phyloP scores from a whole-genome alignment of 2,329 filamentous ascomycete genomes.

The Aspergillus viridinutans region DNA sequence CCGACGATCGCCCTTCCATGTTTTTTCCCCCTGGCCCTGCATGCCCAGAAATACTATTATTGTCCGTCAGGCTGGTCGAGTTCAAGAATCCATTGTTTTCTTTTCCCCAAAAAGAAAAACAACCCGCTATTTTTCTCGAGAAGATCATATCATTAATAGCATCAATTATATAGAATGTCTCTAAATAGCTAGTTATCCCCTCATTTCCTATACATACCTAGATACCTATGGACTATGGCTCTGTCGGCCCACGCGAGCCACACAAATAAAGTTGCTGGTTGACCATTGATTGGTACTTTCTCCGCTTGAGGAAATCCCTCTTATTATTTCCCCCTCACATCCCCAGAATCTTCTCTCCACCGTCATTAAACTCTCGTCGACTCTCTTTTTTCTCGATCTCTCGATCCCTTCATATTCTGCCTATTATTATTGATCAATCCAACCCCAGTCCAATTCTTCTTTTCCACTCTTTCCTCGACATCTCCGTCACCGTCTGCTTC shows the following conservation, averaged over 20 bases:
- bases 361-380: neutral
- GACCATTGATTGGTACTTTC: no score
- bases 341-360: neutral
- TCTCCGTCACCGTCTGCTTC: neutral
- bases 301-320: neutral
- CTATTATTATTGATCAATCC: neutral
- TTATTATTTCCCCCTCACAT: neutral
- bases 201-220: no score
- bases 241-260: neutral
- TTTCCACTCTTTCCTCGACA: neutral
- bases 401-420: constrained; percentile 1
- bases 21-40: neutral
- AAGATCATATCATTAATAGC: neutral
- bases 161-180: neutral
- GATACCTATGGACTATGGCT: neutral
- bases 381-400: neutral
- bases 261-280: neutral
- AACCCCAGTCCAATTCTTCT: neutral
- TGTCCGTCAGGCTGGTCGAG: neutral
- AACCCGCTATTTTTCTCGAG: no score
- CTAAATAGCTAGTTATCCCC: neutral
- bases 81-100: no score
- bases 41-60: neutral
- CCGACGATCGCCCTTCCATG: neutral
- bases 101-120: no score